phyloP scores from a whole-genome alignment of 352 stramenopile genomes.

The Phytophthora tubulina region DNA sequence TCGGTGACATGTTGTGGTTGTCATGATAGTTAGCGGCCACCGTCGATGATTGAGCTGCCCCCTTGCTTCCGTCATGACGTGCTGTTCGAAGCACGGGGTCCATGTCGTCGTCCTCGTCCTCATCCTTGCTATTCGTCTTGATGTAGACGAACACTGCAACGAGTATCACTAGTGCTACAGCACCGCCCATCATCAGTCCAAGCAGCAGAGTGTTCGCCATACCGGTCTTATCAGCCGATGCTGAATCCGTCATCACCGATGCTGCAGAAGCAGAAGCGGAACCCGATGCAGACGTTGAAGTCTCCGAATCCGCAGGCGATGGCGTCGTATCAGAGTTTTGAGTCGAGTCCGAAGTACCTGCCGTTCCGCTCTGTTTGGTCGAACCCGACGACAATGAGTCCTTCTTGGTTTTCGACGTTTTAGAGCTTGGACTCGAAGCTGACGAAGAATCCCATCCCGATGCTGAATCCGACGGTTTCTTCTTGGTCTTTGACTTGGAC shows the following conservation, averaged over 20 bases:
- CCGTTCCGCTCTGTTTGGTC: conserved; percentile 7
- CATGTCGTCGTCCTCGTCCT: conserved; percentile 50
- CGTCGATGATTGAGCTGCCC: conserved; percentile 39
- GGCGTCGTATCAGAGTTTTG: conserved; percentile 15
- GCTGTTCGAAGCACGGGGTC: conserved; percentile 32
- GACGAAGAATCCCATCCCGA: conserved; percentile 19
- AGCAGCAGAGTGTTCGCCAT: conserved; percentile 51
- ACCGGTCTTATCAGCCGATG: conserved; percentile 19
- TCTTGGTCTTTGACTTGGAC: conserved; percentile 13
- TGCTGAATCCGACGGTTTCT: conserved; percentile 14
- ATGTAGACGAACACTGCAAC: conserved; percentile 66
- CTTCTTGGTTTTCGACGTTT: conserved; percentile 7
- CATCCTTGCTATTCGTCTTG: conserved; percentile 42
- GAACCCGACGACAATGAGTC: conserved; percentile 7
- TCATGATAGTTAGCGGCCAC: conserved; percentile 44
- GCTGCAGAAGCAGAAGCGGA: conserved; percentile 23
- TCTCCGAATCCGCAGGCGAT: conserved; percentile 21
- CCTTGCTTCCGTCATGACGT: conserved; percentile 21
- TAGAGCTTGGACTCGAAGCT: conserved; percentile 12
- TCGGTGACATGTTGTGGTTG: conserved; percentile 45
- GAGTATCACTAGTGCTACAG: conserved; percentile 54
- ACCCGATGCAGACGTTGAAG: conserved; percentile 19
- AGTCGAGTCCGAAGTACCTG: conserved; percentile 9
- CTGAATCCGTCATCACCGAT: conserved; percentile 44
- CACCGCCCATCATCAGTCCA: conserved; percentile 55